phyloP scores from a whole-genome alignment of 495 filamentous ascomycete species.

The Xylaria castorea region DNA sequence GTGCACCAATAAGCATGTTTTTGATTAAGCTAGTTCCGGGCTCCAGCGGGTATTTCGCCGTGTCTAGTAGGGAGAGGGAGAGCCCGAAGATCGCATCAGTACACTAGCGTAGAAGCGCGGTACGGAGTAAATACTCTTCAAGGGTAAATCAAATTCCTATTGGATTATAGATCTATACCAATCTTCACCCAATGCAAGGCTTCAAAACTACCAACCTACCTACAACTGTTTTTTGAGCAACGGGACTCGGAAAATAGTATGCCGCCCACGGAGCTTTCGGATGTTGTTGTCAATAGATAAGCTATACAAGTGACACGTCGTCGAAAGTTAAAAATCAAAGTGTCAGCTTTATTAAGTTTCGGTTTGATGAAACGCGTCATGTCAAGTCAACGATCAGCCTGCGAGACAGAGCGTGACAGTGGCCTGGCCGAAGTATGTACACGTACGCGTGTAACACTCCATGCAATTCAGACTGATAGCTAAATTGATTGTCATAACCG shows the following conservation, averaged over 20 bases:
- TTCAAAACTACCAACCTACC: not conserved
- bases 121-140: not conserved
- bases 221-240: not conserved
- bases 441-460: constrained; percentile 1
- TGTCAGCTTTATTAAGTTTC: constrained; percentile 11
- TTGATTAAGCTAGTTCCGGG: not conserved
- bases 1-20: not conserved
- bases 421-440: constrained; percentile 14
- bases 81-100: not conserved
- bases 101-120: not conserved
- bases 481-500: not conserved
- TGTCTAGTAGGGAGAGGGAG: constrained; percentile 18
- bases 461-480: not conserved
- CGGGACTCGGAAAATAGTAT: not conserved
- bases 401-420: not conserved
- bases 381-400: not conserved
- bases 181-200: not conserved
- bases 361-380: constrained; percentile 22
- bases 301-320: not conserved
- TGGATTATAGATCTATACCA: not conserved
- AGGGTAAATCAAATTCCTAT: not conserved
- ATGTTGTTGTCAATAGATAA: not conserved
- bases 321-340: not conserved
- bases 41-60: not conserved
- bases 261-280: not conserved